Percentiles rank a stretch among this genome's conserved stretches.
These are phyloP conservation scores for Fusarium sp. DNA, from an alignment of 2,329 filamentous ascomycete species.

Conservation along the genomic window DNA sequence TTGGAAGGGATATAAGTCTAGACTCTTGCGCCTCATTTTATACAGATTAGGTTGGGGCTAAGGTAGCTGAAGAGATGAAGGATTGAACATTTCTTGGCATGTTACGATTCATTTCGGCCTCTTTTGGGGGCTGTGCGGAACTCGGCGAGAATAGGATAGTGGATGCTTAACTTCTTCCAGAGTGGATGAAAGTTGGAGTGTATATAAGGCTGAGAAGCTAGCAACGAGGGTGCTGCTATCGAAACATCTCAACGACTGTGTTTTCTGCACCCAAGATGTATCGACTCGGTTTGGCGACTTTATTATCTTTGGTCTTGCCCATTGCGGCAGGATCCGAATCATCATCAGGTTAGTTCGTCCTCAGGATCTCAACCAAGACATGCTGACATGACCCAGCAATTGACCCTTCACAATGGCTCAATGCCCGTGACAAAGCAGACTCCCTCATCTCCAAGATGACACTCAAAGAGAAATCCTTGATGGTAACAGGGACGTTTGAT, in stretches of 20 bases:
- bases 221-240: too few relatives aligned
- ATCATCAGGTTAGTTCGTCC: neutral
- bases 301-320: neutral
- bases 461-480: slow-evolving; percentile 47
- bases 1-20: accelerated
- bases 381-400: neutral
- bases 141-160: neutral
- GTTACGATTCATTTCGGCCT: neutral
- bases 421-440: neutral
- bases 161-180: neutral
- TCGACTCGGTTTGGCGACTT: neutral
- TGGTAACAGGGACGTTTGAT: slow-evolving; percentile 50
- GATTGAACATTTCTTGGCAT: neutral
- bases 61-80: neutral
- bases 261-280: neutral
- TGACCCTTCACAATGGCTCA: neutral
- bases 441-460: slow-evolving; percentile 42
- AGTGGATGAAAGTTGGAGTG: neutral
- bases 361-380: accelerated
- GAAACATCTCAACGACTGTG: neutral
- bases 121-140: neutral
- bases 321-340: neutral
- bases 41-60: neutral
- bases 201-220: neutral
- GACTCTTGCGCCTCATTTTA: neutral